These are phyloP conservation scores for Lachnum nothofagi DNA, from an alignment of 2,329 filamentous ascomycete species.

Conservation along the genomic window DNA sequence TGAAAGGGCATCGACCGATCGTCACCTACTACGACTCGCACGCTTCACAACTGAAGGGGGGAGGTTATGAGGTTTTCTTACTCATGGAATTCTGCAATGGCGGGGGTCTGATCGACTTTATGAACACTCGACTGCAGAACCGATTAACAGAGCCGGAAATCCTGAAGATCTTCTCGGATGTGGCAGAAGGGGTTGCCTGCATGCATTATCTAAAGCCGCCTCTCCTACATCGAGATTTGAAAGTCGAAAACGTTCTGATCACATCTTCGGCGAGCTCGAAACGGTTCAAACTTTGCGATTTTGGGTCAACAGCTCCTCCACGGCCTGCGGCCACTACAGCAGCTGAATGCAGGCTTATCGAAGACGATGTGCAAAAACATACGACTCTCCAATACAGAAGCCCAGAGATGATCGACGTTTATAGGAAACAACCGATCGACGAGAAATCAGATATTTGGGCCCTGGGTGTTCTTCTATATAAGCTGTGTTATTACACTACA, in stretches of 20 bases:
- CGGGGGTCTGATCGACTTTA: slow-evolving; percentile 95
- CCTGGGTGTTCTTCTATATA: slow-evolving; percentile 89
- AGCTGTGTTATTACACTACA: slow-evolving; percentile 98
- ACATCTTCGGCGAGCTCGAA: slow-evolving; percentile 53
- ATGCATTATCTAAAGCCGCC: slow-evolving; percentile 99
- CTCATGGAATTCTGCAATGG: slow-evolving; percentile 98
- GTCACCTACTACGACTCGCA: slow-evolving; percentile 99
- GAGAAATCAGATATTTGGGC: slow-evolving; percentile 99
- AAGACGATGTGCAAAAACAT: slow-evolving; percentile 95
- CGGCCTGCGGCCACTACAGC: slow-evolving; percentile 79
- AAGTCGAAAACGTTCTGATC: slow-evolving; percentile 97
- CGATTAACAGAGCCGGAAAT: slow-evolving; percentile 96
- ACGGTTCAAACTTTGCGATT: slow-evolving; percentile 95
- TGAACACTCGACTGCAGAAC: slow-evolving; percentile 97
- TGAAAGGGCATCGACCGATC: slow-evolving; percentile 93
- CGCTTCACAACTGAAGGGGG: slow-evolving; percentile 84
- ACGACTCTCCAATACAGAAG: slow-evolving; percentile 96
- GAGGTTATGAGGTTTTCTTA: slow-evolving; percentile 95
- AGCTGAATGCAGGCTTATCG: slow-evolving; percentile 82
- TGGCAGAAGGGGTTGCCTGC: slow-evolving; percentile 91
- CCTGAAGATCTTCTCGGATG: slow-evolving; percentile 91
- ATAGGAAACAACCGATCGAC: slow-evolving; percentile 90
- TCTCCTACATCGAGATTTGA: slow-evolving; percentile 86
- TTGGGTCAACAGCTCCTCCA: slow-evolving; percentile 84
- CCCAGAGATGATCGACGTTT: slow-evolving; percentile 98